Evolutionary conservation across 2,329 filamentous ascomycete species (phyloP), one percentile per base, ranked within the genome.

Genomic region (Aspergillus sp.): DNA sequence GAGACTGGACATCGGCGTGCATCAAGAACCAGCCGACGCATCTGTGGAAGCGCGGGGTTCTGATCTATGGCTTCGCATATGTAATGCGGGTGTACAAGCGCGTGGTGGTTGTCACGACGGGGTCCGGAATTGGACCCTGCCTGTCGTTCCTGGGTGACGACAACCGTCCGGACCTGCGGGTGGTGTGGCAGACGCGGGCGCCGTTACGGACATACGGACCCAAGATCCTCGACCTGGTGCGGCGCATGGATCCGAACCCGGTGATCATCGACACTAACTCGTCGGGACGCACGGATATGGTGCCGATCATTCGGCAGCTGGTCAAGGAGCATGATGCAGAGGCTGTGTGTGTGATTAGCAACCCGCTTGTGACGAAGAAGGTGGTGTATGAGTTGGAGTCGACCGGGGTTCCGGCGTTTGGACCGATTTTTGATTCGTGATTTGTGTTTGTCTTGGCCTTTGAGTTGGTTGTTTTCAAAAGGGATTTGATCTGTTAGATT

Each of bases 301-400:
- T 86, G 23, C 76, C 75, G 11, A 73, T 83, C 43, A 77, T 79
- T 36, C 85, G 81, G 60, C 70, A 75, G 7, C 72, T 86, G 47
- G 74, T 73, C 45, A 63, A 61, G 45, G 69, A 79, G 29, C 74
- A 74, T 21, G 58, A 71, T 0, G 79, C 80, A 1, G 87, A 91
- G 75, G 88, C 87, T 2, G 86, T 90, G 34, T 85, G 89, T 64
- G 80, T 90, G 54, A 86, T 91, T 62, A 85, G 84, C 50, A 91
- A 91, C 66, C 82, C 85, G 52, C 79, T 72, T 52, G 79, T 89
- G 31, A 90, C 87, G 16, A 79, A 79, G 63, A 83, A 82, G 72
- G 78, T 91, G 1, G 87, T 91, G 0, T 88, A 85, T 65, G 85
- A 81, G 7, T 72, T 91, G 47, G 86, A 90, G 71, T 78, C 76